Percentiles rank a stretch among this genome's conserved stretches.
Evolutionary conservation across 2,329 filamentous ascomycete genomes (phyloP).

Genomic region (Cladosporium velox): DNA sequence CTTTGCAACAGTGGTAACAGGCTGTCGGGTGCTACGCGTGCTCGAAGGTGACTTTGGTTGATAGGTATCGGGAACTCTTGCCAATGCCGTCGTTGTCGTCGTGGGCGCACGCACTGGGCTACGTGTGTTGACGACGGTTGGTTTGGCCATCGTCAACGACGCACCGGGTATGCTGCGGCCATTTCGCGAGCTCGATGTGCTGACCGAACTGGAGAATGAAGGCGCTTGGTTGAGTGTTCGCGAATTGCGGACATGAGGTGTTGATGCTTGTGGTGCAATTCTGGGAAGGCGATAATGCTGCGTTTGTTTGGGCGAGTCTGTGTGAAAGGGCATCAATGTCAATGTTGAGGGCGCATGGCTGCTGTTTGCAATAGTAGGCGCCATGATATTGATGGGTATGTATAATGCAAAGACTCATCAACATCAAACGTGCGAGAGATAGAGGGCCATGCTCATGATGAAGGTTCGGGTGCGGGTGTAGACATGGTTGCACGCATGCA

Average conservation of each 20-base stretch:
- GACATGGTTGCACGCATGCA: neutral
- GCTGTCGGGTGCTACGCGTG: neutral
- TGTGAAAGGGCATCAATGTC: constrained; percentile 4
- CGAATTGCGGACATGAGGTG: neutral
- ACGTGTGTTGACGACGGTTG: constrained; percentile 5
- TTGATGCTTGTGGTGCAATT: neutral
- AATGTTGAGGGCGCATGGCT: neutral
- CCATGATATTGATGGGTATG: neutral
- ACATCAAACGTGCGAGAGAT: neutral
- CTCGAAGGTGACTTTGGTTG: neutral
- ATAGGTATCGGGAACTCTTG: neutral
- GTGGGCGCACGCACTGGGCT: neutral
- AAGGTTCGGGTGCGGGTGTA: neutral
- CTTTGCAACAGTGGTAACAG: neutral
- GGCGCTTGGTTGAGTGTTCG: neutral
- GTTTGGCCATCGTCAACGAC: neutral
- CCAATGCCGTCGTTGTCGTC: neutral
- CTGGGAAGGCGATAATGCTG: neutral
- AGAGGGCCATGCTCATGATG: neutral
- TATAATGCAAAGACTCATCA: neutral
- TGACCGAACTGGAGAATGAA: neutral
- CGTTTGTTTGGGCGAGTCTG: neutral
- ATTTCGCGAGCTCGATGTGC: neutral
- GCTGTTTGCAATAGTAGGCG: neutral
- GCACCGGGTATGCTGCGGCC: neutral